A percentile compares a stretch with the other conserved stretches of the same genome.
These are phyloP conservation scores for Castanea sativa DNA, from an alignment of 306 rosid species.

Conservation along the genomic window DNA sequence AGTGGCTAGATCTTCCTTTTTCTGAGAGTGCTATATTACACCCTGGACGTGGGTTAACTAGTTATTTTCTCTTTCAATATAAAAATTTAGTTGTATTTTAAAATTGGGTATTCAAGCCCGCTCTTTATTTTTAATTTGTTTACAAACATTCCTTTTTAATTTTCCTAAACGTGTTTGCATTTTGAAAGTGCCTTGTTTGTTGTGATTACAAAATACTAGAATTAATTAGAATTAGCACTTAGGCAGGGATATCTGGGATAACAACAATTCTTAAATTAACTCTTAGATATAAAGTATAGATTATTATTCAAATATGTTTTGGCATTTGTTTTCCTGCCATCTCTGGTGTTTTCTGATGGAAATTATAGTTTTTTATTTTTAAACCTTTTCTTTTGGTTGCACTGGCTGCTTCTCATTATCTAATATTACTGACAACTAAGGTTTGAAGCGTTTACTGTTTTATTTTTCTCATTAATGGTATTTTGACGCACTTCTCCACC, in stretches of 20 bases:
- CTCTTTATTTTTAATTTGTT: too few relatives aligned
- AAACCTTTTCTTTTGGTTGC: neutral
- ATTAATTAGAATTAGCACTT: neutral
- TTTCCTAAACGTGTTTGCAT: neutral
- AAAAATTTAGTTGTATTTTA: too few relatives aligned
- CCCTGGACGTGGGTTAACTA: too few relatives aligned
- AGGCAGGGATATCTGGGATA: neutral
- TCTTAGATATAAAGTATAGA: neutral
- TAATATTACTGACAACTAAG: neutral
- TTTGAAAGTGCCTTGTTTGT: neutral
- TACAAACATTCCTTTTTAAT: neutral
- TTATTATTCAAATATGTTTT: neutral
- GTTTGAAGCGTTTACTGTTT: neutral
- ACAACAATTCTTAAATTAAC: neutral
- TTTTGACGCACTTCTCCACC: slow-evolving; percentile 4
- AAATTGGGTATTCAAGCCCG: too few relatives aligned
- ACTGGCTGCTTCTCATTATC: neutral
- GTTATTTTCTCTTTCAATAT: too few relatives aligned
- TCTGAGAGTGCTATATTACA: too few relatives aligned
- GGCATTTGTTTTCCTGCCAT: neutral
- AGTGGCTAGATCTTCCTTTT: too few relatives aligned
- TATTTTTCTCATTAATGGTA: neutral
- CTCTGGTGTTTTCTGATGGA: neutral
- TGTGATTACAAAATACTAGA: neutral
- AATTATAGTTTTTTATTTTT: neutral